Percentiles rank a stretch among this genome's conserved stretches.
Evolutionary conservation across 805 yeast genomes (phyloP).

Genomic region (Metschnikowia similis): DNA sequence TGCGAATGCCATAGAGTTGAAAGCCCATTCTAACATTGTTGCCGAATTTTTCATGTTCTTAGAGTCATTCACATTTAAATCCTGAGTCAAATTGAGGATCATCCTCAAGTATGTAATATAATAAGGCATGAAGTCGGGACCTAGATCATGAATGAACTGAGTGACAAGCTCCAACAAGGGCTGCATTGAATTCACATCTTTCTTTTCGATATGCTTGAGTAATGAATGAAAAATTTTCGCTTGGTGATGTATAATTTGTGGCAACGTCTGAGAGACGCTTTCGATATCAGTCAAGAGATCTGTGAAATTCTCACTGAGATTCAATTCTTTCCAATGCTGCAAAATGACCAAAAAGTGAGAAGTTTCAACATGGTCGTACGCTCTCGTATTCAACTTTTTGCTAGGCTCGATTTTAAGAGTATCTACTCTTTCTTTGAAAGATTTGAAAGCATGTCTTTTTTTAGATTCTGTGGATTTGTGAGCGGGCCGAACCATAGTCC

Average conservation of each 20-base stretch:
- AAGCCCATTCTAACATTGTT: constrained; percentile 72
- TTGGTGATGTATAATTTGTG: constrained; percentile 76
- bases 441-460: constrained; percentile 57
- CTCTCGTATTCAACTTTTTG: constrained; percentile 50
- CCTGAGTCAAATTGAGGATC: constrained; percentile 45
- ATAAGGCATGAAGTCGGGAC: constrained; percentile 79
- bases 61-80: constrained; percentile 40
- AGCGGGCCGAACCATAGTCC: neutral
- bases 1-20: constrained; percentile 78
- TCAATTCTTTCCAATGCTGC: constrained; percentile 85
- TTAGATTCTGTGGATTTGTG: constrained; percentile 49
- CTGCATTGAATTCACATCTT: constrained; percentile 71
- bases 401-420: constrained; percentile 76
- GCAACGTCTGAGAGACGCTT: constrained; percentile 59
- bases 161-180: constrained; percentile 74
- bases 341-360: constrained; percentile 78
- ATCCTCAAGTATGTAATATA: constrained; percentile 51
- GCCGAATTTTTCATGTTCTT: constrained; percentile 54
- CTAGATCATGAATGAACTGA: constrained; percentile 87
- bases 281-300: constrained; percentile 56
- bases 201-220: constrained; percentile 40
- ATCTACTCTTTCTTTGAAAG: constrained; percentile 84
- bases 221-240: constrained; percentile 51
- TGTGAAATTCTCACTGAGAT: constrained; percentile 67
- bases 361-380: constrained; percentile 64